These are phyloP conservation scores for Cladosporium sp. DNA, from an alignment of 2,329 filamentous ascomycete genomes.

Conservation along the genomic window DNA sequence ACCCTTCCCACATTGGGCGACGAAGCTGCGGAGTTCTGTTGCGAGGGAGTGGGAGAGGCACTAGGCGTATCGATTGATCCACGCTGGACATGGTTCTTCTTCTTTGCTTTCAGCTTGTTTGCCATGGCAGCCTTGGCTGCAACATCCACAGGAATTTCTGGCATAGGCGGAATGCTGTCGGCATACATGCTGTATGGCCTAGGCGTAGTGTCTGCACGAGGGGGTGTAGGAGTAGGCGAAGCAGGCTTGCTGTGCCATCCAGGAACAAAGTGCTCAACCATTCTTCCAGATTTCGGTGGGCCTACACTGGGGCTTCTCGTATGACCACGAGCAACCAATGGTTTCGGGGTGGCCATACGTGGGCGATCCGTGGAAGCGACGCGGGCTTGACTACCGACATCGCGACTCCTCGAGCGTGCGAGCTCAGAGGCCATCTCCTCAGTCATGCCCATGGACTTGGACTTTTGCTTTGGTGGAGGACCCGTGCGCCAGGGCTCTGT, in stretches of 20 bases:
- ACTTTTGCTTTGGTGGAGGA: constrained; percentile 10
- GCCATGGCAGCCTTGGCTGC: constrained; percentile 23
- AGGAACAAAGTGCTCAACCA: constrained; percentile 27
- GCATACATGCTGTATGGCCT: constrained; percentile 18
- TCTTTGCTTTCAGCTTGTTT: constrained; percentile 15
- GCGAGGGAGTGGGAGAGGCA: neutral
- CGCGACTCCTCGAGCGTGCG: constrained; percentile 22
- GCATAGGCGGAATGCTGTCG: constrained; percentile 27
- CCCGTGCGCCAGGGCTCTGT: constrained; percentile 7
- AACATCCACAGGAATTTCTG: constrained; percentile 28
- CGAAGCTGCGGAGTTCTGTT: constrained; percentile 2
- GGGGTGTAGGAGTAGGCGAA: constrained; percentile 10
- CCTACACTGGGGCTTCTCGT: constrained; percentile 13
- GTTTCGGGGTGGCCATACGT: constrained; percentile 11
- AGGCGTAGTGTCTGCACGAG: constrained; percentile 1
- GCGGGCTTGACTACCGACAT: constrained; percentile 14
- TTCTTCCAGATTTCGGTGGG: constrained; percentile 13
- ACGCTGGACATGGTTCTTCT: neutral
- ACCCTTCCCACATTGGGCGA: constrained; percentile 7
- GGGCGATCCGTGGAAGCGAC: constrained; percentile 4
- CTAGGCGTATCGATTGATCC: neutral
- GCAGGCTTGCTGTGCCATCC: constrained; percentile 25
- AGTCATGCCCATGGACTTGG: constrained; percentile 19
- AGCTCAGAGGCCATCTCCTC: constrained; percentile 21
- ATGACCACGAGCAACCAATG: constrained; percentile 4